Evolutionary conservation across 78 protist species (phyloP).

Genomic region (Cavenderia fasciculata): DNA sequence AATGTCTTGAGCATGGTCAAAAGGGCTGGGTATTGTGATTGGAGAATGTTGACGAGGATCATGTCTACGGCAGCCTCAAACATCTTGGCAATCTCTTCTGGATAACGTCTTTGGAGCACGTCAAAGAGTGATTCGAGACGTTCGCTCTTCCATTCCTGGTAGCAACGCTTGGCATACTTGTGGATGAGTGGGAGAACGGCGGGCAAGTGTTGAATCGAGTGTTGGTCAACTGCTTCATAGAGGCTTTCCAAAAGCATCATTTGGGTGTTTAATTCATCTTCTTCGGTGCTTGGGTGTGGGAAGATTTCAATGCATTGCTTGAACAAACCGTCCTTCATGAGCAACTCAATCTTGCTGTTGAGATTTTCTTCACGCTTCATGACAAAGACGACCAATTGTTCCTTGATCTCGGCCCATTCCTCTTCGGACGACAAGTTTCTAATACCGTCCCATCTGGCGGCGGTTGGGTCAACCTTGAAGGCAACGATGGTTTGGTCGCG

Average conservation of each 20-base stretch:
- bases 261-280: conserved; percentile 10
- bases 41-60: conserved; percentile 71
- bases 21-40: conserved; percentile 62
- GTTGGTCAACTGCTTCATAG: conserved; percentile 25
- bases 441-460: conserved; percentile 78
- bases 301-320: conserved; percentile 75
- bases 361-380: conserved; percentile 68
- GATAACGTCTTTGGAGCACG: conserved; percentile 49
- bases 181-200: conserved; percentile 29
- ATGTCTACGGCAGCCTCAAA: conserved; percentile 51
- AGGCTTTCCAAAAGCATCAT: conserved; percentile 26
- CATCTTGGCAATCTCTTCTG: conserved; percentile 35
- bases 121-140: conserved; percentile 37
- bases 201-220: background rate
- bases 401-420: conserved; percentile 71
- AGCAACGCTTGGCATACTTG: conserved; percentile 58
- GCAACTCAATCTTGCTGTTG: conserved; percentile 61
- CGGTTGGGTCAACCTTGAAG: conserved; percentile 56
- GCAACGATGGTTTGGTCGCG: conserved; percentile 67
- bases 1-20: conserved; percentile 43
- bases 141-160: conserved; percentile 42
- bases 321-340: conserved; percentile 65
- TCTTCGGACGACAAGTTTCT: conserved; percentile 60
- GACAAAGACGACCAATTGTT: conserved; percentile 64
- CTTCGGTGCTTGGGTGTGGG: conserved; percentile 52